Evolutionary conservation across 441 rosid genomes (phyloP), one percentile per base, ranked within the genome.

Genomic region (Pelargonium citronellum): DNA sequence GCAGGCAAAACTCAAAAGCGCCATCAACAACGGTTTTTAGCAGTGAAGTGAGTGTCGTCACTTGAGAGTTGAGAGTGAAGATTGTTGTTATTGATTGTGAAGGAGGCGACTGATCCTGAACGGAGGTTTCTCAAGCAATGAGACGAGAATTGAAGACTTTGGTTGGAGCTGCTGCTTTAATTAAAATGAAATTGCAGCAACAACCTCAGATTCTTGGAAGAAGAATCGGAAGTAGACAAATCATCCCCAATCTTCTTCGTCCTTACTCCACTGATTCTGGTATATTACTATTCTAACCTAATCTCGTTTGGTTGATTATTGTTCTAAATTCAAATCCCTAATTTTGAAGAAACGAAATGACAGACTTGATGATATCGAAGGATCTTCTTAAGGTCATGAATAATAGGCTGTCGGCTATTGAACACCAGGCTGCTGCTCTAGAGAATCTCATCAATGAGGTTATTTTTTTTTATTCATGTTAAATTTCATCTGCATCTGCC

Each of bases 321-420:
- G 55, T n/a, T 13, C 16, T 15, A 1, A 47, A 47, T 47, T 47
- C 55, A 0, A 47, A 10, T 11, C 55, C 55, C 55, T 47, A 47
- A 47, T 22, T 47, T 47, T 13, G 55, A 8, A 11, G 55, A 47
- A 12, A n/a, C 13, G 55, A 13, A 47, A 11, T 70, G 68, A 55
- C 82, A 89, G 95, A 89, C 73, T 72, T 77, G 74, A 39, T 89
- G n/a, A n/a, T n/a, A 15, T 95, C 99, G 8, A 79, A 86, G 15
- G 89, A 85, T 71, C 89, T 95, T 12, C 70, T 95, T 22, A 86
- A 79, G 83, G 84, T 90, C 51, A 95, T 95, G 96, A 91, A 91
- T 19, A 83, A 81, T 71, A 84, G 85, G 79, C 63, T 89, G 19
- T 82, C 82, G 0, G 87, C 90, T 11, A 90, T 94, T 39, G 97